Evolutionary conservation across 441 rosid genomes (phyloP), one percentile per base, ranked within the genome.

Genomic region (Viola pubescens): DNA sequence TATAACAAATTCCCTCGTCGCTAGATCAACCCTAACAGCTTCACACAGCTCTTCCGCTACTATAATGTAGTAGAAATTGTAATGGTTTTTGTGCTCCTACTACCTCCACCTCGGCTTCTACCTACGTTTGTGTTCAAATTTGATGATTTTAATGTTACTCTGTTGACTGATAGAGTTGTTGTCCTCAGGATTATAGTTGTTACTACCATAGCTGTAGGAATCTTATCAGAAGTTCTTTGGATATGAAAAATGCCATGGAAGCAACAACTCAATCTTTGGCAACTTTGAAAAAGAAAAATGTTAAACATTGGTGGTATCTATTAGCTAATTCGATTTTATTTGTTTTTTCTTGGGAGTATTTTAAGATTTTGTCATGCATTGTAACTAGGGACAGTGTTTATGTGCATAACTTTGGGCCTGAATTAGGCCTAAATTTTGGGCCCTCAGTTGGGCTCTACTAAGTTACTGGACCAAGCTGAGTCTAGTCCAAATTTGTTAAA

Each of bases 121-220:
- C 12, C 56, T 26, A 48, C 12, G 52, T 46, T 46, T 6, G 52
- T 13, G 52, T n/a, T n/a, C 26, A 48, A 13, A 13, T 48, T 48
- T 48, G 14, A 5, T 48, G 52, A 12, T n/a, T n/a, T 48, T 48
- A 13, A 13, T 6, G 52, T 19, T 13, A 6, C 3, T 48, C 7
- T n/a, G 52, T 48, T 48, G 19, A n/a, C 7, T 13, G 14, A 7
- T 13, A 9, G 10, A 37, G 9, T 4, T 26, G n/a, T 12, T 39
- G 52, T 0, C 43, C 12, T 0, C 43, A 10, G 37, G 41, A 6
- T 7, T 48, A 3, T 45, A 6, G 3, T 48, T 64, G 7, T 59
- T 58, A 52, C 52, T 57, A 52, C 7, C 58, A 44, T 12, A 55
- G 55, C 37, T 53, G 34, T 43, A 8, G 41, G 46, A 60, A 49